Base-by-base conservation (phyloP, 2,329 filamentous ascomycete species). In the Fusarium foetens region DNA sequence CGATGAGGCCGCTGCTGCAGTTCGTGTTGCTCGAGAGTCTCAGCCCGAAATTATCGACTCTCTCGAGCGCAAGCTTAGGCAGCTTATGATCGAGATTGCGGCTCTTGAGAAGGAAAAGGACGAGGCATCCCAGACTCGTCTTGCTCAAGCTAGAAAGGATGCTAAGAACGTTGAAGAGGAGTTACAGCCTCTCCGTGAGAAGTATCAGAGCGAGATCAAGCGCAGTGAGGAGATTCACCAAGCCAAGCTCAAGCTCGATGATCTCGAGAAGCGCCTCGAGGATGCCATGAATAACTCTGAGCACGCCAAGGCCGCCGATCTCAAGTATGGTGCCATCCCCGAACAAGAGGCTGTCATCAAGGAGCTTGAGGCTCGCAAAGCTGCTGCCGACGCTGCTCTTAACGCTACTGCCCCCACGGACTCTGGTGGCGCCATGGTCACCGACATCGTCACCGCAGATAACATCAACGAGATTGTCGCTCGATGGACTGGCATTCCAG, bases 401-500 rank as follows among this genome's bases (percentile, higher is more conserved):
- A 90, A 85, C 76, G 83, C 85, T 10, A 81, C 80, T 14, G 84
- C 84, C 35, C 83, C 84, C 29, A 84, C 84, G 33, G 93, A 93
- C 39, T 82, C 86, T 8, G 89, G 89, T 61, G 89, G 91, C 58
- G 89, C 93, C 29, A 91, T 98, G 81, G 89, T 98, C 60, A 97
- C 95, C 6, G 96, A 99, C 80, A 89, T 96, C 51, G 96, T 99
- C 73, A 96, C 96, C 10, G 94, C 95, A 16, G 96, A 99, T 73
- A 95, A 99, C 82, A 99, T 99, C 87, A 98, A 99, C 81, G 95
- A 98, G 80, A 99, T 99, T 69, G 96, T 99, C 58, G 93, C 93
- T 60, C 92, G 94, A 68, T 98, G 95, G 94, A 99, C 96, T n/a
- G 96, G 96, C 72, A 99, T 99, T 76, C 96, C 96, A 2, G 94